These are phyloP conservation scores for Berberis vulgaris DNA, from an alignment of 164 flowering plant genomes.

Conservation along the genomic window DNA sequence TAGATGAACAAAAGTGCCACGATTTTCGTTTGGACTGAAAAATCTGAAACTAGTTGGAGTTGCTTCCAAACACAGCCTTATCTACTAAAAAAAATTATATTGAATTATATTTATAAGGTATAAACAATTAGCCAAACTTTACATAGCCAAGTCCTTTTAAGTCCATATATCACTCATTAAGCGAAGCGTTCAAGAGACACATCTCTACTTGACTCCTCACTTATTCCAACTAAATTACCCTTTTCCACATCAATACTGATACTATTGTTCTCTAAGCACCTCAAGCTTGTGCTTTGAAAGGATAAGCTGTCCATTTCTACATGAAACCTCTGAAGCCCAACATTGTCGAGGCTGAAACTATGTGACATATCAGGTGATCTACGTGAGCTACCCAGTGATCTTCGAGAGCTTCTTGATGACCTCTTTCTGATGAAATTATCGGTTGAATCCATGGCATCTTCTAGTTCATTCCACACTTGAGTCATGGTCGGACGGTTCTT, in stretches of 20 bases:
- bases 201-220: conserved; percentile 15
- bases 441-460: conserved; percentile 30
- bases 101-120: no score
- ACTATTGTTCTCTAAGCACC: conserved; percentile 36
- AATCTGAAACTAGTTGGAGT: no score
- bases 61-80: no score
- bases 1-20: no score
- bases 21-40: no score
- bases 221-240: conserved; percentile 15
- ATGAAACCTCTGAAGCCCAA: conserved; percentile 42
- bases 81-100: no score
- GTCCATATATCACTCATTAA: not conserved
- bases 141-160: no score
- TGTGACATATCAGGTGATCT: conserved; percentile 19
- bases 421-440: conserved; percentile 14
- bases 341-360: conserved; percentile 43
- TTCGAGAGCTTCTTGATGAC: conserved; percentile 11
- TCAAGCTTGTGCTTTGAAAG: conserved; percentile 38
- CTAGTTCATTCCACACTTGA: conserved; percentile 50
- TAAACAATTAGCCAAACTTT: no score
- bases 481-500: conserved; percentile 63
- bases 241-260: conserved; percentile 32
- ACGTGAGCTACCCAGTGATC: conserved; percentile 1
- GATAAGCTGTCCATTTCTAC: conserved; percentile 53
- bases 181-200: not conserved